These are phyloP conservation scores for Verticillium dahliae DNA, from an alignment of 2,329 filamentous ascomycete species.

Conservation along the genomic window DNA sequence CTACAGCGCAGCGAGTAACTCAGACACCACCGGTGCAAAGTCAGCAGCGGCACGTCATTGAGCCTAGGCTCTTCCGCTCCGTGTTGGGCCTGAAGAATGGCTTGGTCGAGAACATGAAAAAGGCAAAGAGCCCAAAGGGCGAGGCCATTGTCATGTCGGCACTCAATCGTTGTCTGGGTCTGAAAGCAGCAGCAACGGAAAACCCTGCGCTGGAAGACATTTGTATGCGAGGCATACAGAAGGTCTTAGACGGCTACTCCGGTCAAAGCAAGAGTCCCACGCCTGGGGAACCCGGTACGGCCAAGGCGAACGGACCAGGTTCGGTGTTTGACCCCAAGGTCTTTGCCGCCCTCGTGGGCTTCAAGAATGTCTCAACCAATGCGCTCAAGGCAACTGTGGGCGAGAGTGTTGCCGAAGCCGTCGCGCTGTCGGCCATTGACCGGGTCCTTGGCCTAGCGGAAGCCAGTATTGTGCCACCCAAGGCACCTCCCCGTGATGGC, in stretches of 20 bases:
- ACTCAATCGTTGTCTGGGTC: constrained; percentile 42
- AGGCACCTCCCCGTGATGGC: constrained; percentile 15
- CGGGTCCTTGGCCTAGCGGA: constrained; percentile 41
- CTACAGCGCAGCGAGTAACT: constrained; percentile 4
- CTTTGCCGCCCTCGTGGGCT: constrained; percentile 32
- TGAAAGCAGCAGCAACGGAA: constrained; percentile 36
- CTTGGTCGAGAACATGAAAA: constrained; percentile 37
- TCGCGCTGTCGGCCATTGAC: constrained; percentile 44
- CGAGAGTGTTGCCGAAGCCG: constrained; percentile 34
- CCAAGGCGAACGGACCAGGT: constrained; percentile 11
- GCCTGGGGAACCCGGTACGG: constrained; percentile 19
- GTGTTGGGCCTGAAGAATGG: constrained; percentile 40
- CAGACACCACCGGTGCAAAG: constrained; percentile 8
- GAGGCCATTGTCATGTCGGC: constrained; percentile 46
- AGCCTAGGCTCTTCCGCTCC: constrained; percentile 33
- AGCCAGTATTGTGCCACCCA: constrained; percentile 30
- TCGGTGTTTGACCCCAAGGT: constrained; percentile 29
- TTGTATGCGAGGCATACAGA: constrained; percentile 33
- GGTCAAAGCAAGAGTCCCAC: constrained; percentile 26
- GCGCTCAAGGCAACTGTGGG: constrained; percentile 33
- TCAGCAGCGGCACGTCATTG: constrained; percentile 28
- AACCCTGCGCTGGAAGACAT: constrained; percentile 40
- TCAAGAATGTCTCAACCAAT: constrained; percentile 38
- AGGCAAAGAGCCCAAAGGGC: constrained; percentile 32
- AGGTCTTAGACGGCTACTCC: constrained; percentile 36